phyloP scores from a whole-genome alignment of 164 flowering plant genomes.

The Berberis thunbergii region DNA sequence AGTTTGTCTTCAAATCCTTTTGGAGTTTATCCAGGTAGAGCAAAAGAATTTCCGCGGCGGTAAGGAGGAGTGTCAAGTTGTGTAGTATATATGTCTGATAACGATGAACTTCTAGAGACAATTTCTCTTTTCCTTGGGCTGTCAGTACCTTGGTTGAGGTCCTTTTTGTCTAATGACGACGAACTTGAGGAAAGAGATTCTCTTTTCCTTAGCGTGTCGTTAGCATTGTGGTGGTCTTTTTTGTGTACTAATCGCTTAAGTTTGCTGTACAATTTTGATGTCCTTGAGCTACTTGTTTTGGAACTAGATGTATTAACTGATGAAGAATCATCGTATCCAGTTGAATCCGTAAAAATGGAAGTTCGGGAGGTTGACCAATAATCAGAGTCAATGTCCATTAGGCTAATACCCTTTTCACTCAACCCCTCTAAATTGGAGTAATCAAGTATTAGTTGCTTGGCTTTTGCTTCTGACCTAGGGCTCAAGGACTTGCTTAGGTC shows the following conservation, averaged over 20 bases:
- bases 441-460: slow-evolving; percentile 75
- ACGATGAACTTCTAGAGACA: slow-evolving; percentile 1
- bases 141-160: too few relatives aligned
- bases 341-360: slow-evolving; percentile 47
- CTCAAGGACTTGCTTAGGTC: slow-evolving; percentile 73
- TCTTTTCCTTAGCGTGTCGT: too few relatives aligned
- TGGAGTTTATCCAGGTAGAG: too few relatives aligned
- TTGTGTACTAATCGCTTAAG: slow-evolving; percentile 38
- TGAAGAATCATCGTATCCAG: slow-evolving; percentile 43
- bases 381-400: slow-evolving; percentile 45
- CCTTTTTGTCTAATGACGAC: slow-evolving; percentile 12
- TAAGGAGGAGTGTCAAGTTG: too few relatives aligned
- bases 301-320: slow-evolving; percentile 17
- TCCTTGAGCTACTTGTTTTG: slow-evolving; percentile 19
- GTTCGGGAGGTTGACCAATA: slow-evolving; percentile 54
- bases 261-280: slow-evolving; percentile 34
- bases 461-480: slow-evolving; percentile 73
- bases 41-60: too few relatives aligned
- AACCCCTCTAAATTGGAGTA: slow-evolving; percentile 54
- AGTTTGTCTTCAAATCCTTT: slow-evolving; percentile 6
- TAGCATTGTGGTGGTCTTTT: slow-evolving; percentile 11
- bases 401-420: slow-evolving; percentile 15
- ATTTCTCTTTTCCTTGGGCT: too few relatives aligned
- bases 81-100: slow-evolving; percentile 2
- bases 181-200: slow-evolving; percentile 9